A percentile compares a stretch with the other conserved stretches of the same genome.
These are phyloP conservation scores for Salvia sclarea DNA, from an alignment of 305 asterid genomes.

Conservation along the genomic window DNA sequence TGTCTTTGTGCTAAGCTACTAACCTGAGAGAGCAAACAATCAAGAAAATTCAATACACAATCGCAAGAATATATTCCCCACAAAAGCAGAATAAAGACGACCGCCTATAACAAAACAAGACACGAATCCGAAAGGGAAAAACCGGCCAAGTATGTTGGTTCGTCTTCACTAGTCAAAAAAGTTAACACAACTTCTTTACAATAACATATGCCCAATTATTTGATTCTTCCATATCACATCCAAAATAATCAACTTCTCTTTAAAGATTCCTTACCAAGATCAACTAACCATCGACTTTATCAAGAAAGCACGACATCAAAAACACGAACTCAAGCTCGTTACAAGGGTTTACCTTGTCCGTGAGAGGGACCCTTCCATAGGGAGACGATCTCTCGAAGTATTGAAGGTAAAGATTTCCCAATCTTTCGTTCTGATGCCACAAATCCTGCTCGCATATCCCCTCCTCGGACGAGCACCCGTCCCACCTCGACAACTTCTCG, in stretches of 20 bases:
- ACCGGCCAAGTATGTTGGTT: conserved; percentile 26
- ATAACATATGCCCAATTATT: conserved; percentile 37
- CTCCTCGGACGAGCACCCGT: conserved; percentile 95
- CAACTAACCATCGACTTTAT: neutral
- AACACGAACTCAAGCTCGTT: neutral
- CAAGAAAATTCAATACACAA: conserved; percentile 15
- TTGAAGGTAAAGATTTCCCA: conserved; percentile 84
- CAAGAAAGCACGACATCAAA: neutral
- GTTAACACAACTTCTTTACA: conserved; percentile 30
- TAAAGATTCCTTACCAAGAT: conserved; percentile 19
- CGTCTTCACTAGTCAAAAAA: conserved; percentile 40
- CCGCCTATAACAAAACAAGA: conserved; percentile 22
- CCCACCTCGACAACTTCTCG: conserved; percentile 89
- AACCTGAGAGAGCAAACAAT: conserved; percentile 49
- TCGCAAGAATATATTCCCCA: conserved; percentile 48
- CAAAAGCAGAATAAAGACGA: conserved; percentile 36
- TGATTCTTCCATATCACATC: conserved; percentile 38
- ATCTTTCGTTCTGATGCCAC: conserved; percentile 66
- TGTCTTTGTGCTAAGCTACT: conserved; percentile 61
- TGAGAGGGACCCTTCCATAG: conserved; percentile 84
- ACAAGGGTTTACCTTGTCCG: conserved; percentile 64
- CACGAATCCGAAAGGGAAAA: conserved; percentile 26
- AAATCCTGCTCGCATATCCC: conserved; percentile 71
- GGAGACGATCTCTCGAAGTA: conserved; percentile 90
- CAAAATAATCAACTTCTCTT: conserved; percentile 29